Evolutionary conservation across 2,329 filamentous ascomycete genomes (phyloP).

Genomic region (Fusarium acutatum): DNA sequence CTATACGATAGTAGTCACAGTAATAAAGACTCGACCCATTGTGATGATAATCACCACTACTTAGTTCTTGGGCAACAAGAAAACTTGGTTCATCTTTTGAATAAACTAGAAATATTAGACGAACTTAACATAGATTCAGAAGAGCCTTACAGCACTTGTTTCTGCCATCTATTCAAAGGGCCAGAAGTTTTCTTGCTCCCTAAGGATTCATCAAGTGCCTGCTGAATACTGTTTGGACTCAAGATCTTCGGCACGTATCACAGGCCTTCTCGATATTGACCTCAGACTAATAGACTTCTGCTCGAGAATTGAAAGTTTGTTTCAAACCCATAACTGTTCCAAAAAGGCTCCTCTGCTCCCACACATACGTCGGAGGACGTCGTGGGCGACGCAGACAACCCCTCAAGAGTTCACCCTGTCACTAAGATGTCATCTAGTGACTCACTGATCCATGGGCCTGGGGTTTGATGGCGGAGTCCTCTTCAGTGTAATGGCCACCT

Average conservation of each 20-base stretch:
- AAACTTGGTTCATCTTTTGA: neutral
- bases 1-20: neutral
- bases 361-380: fast-evolving
- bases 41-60: neutral
- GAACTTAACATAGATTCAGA: neutral
- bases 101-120: fast-evolving
- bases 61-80: neutral
- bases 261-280: neutral
- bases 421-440: fast-evolving
- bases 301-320: neutral
- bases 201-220: neutral
- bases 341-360: fast-evolving
- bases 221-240: too few relatives aligned
- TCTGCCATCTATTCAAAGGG: fast-evolving
- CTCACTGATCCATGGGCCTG: neutral
- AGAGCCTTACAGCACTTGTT: neutral
- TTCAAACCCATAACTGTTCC: fast-evolving
- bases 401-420: too few relatives aligned
- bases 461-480: neutral
- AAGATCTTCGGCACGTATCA: neutral
- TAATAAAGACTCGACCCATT: too few relatives aligned
- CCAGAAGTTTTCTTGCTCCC: neutral
- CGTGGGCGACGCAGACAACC: neutral
- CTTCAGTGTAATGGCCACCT: neutral
- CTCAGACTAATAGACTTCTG: neutral